phyloP scores from a whole-genome alignment of 176 grass and related monocot genomes.

The Rhynchospora pubera region DNA sequence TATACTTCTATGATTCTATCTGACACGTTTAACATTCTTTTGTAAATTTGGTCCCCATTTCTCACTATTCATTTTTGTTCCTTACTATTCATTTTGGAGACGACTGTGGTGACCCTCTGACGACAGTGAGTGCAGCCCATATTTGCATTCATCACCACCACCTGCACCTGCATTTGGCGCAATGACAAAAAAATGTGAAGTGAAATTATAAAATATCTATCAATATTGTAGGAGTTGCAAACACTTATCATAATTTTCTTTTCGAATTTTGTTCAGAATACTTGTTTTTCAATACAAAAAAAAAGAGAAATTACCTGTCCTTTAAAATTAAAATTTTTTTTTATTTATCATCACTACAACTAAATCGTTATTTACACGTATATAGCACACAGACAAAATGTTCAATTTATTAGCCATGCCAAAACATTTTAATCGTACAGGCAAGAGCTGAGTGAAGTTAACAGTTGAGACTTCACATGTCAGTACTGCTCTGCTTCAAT shows the following conservation, averaged over 20 bases:
- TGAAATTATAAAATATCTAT: not conserved
- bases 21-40: not conserved
- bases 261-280: not conserved
- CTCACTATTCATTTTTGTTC: no score
- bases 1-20: not conserved
- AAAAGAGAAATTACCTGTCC: no score
- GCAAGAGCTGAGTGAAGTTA: no score
- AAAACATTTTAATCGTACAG: no score
- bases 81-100: conserved; percentile 97
- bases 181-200: not conserved
- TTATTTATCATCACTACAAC: no score
- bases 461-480: no score
- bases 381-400: no score
- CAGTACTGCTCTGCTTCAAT: no score
- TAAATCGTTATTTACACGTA: no score
- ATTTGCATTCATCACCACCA: conserved; percentile 93
- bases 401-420: no score
- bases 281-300: not conserved
- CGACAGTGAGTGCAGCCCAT: conserved; percentile 88
- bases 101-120: conserved; percentile 62
- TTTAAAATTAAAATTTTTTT: no score
- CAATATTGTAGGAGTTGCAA: not conserved
- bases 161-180: conserved; percentile 55
- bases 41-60: not conserved
- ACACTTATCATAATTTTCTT: not conserved